Base-by-base conservation (phyloP, 345 rosid genomes). In the Camelina laxa region DNA sequence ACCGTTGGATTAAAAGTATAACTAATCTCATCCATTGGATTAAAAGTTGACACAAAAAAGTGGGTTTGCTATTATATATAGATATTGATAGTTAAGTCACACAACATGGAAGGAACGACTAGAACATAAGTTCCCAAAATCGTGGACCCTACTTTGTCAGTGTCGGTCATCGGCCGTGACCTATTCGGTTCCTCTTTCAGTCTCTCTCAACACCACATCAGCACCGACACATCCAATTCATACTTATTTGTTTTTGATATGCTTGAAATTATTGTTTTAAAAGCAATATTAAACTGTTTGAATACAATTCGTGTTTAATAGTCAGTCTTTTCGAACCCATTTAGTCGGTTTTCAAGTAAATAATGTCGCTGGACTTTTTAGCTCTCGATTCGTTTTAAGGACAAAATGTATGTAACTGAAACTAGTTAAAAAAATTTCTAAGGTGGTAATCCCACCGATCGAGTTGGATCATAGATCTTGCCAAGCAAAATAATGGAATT, bases 181-280 rank as follows among this genome's bases (percentile, higher is more conserved):
- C 16, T 74, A 49, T 74, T 41, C 55, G 53, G 49, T 45, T 69
- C 74, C 36, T 42, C 42, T 66, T 21, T 51, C 45, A 12, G 39
- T 12, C 44, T 11, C 42, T 50, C 51, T 68, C 39, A 39, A 7
- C 33, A 62, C 53, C 36, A 33, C 36, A 33, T 15, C 51, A 42
- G 50, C 75, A 69, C 70, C 75, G 70, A 55, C 80, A 63, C 80
- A 69, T 69, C 65, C 17, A 30, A 19, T 41, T 57, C 55, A 47
- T 9, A 39, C 36, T 33, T 33, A 6, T 31, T 60, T 16, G 5
- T 36, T 27, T 22, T 8, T n/a, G 9, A 31, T 33, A 38, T 20
- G 9, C 21, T 60, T n/a, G 24, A 45, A 30, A 27, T 58, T 31
- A 9, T 16, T 33, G 16, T 31, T 4, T 58, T 47, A 4, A 42